Evolutionary conservation across 2,329 filamentous ascomycete genomes (phyloP).

Genomic region (Calycina marina): DNA sequence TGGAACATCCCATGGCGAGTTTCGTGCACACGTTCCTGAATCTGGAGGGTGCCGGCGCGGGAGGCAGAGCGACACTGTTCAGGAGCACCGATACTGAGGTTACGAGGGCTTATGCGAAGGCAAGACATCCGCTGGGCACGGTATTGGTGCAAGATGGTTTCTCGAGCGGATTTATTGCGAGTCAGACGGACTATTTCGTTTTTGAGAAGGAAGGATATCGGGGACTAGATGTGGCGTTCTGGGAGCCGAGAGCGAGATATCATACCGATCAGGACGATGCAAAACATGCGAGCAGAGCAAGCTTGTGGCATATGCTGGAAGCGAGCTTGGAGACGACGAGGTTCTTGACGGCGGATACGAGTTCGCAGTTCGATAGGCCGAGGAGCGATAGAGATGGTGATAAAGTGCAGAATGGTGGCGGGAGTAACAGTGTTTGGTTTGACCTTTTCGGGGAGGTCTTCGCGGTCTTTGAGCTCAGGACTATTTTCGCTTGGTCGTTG

Average conservation of each 20-base stretch:
- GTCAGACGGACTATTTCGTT: slow-evolving; percentile 79
- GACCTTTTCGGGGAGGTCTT: slow-evolving; percentile 74
- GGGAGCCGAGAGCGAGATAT: slow-evolving; percentile 70
- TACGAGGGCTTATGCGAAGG: slow-evolving; percentile 59
- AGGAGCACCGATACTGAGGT: slow-evolving; percentile 78
- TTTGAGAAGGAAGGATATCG: slow-evolving; percentile 71
- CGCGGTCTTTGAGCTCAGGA: slow-evolving; percentile 64
- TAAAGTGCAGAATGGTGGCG: slow-evolving; percentile 51
- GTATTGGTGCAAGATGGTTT: slow-evolving; percentile 78
- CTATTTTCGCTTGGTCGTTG: slow-evolving; percentile 78
- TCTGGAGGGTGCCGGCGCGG: slow-evolving; percentile 85
- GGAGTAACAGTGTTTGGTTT: slow-evolving; percentile 74
- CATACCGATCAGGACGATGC: slow-evolving; percentile 84
- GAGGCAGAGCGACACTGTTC: slow-evolving; percentile 77
- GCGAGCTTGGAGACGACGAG: slow-evolving; percentile 62
- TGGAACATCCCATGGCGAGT: slow-evolving; percentile 64
- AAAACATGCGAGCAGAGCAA: slow-evolving; percentile 54
- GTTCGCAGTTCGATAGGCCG: slow-evolving; percentile 48
- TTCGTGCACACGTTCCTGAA: slow-evolving; percentile 85
- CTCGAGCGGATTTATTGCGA: slow-evolving; percentile 60
- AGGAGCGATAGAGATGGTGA: slow-evolving; percentile 38
- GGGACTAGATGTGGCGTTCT: slow-evolving; percentile 86
- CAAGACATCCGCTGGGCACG: slow-evolving; percentile 66
- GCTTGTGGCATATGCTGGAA: slow-evolving; percentile 91
- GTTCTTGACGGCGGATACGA: slow-evolving; percentile 53